Evolutionary conservation across 768 basidiomycete species (phyloP), one percentile per base, ranked within the genome.

Genomic region (Tylopilus balloui): DNA sequence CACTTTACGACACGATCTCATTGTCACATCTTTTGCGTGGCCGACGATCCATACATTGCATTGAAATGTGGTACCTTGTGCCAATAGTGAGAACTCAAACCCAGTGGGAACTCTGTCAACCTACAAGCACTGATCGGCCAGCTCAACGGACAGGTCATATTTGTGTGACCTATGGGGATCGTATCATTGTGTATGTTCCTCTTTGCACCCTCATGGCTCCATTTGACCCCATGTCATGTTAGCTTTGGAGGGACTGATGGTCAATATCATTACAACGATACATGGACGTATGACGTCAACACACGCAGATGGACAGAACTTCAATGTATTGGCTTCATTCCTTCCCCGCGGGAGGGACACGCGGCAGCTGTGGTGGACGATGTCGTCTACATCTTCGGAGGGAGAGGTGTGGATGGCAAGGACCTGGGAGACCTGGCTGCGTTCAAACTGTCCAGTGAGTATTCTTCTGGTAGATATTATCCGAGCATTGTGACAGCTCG

Each of bases 241-340:
- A 94, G 90, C 42, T 98, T 99, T 58, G 96, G 96, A 27, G 96
- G 96, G 40, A 99, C 96, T 12, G 96, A 99, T 63, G 94, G 94
- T n/a, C 83, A 86, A 64, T 98, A 88, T 69, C 96, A 98, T 65
- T 99, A 99, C 72, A 99, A 98, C 67, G 96, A 99, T 65, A 97
- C 93, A 7, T 99, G 96, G 96, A 77, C 84, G 2, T 98, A 89
- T 68, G 92, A 95, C 65, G 72, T 92, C 43, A 76, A 74, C 32
- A 86, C 90, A 0, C 77, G 79, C 46, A 79, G 69, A 38, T 99
- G 96, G 96, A 78, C 86, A 4, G 96, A 99, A 64, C 73, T 99
- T 32, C 82, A 86, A 17, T 98, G 94, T 69, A 97, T 96, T 50
- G 96, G 96, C 1, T 98, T 88, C 63, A 96, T 97, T 42, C 96